Conservation (phyloP, 208 protist species). For the Acanthamoeba healyi region DNA sequence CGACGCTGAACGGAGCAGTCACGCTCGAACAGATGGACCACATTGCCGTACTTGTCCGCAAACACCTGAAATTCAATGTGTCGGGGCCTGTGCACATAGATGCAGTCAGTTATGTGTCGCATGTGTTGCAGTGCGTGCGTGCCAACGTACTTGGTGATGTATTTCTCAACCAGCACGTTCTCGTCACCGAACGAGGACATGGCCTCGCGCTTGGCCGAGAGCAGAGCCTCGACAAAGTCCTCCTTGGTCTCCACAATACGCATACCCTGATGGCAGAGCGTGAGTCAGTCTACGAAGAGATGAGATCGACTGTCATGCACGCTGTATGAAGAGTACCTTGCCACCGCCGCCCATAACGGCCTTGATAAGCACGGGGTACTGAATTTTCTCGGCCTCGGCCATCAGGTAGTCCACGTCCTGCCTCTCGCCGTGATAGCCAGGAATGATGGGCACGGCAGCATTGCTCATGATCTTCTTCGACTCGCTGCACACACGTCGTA, state of each 20-base stretch:
- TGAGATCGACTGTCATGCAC: too few relatives aligned
- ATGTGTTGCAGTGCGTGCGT: too few relatives aligned
- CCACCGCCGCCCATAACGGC: slow-evolving; percentile 94
- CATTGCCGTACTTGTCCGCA: slow-evolving; percentile 93
- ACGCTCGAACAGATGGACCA: slow-evolving; percentile 95
- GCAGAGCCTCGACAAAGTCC: slow-evolving; percentile 74
- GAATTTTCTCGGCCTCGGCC: slow-evolving; percentile 90
- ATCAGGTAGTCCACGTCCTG: too few relatives aligned
- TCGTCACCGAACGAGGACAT: slow-evolving; percentile 94
- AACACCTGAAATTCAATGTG: slow-evolving; percentile 90
- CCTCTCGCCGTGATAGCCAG: slow-evolving; percentile 93
- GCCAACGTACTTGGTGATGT: slow-evolving; percentile 92
- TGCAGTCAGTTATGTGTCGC: too few relatives aligned
- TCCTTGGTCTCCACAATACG: slow-evolving; percentile 11
- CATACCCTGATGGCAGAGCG: slow-evolving; percentile 88
- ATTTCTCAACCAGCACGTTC: slow-evolving; percentile 95
- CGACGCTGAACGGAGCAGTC: slow-evolving; percentile 97
- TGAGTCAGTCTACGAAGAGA: too few relatives aligned
- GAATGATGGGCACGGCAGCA: slow-evolving; percentile 90
- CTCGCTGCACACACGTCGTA: neutral
- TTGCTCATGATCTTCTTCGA: slow-evolving; percentile 92
- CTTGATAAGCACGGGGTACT: slow-evolving; percentile 98
- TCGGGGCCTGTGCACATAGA: too few relatives aligned
- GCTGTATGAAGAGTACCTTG: too few relatives aligned
- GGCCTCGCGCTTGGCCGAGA: slow-evolving; percentile 92